Evolutionary conservation across 139 green algal species (phyloP), one percentile per base, ranked within the genome.

Genomic region (Bryopsis sp.): DNA sequence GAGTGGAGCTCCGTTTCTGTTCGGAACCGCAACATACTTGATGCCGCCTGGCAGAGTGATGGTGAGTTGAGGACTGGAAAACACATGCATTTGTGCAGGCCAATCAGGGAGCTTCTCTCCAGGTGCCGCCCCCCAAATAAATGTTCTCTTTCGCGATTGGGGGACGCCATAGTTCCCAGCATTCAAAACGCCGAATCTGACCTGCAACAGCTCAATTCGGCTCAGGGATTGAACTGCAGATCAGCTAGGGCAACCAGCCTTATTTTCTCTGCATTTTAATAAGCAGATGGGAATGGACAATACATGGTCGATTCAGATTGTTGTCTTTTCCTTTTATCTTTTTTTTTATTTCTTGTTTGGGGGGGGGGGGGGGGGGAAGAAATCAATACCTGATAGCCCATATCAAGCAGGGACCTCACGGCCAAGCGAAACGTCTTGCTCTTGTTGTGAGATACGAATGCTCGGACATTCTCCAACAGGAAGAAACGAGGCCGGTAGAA

Each of bases 401-500:
- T 95, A 34, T 96, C 93, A 61, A 97, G 81, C 58, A 98, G 82
- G 26, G 87, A 90, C 58, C 88, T 74, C 67, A 97, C 62, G 3
- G 88, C 92, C 34, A 98, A 82, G 39, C 92, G 77, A 81, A 98
- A 98, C 54, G 90, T 96, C 75, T 90, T 88, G 48, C 75, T 86
- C 75, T 94, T 94, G 83, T 96, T 97, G 83, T 97, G 90, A 57
- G 68, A 82, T 34, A 97, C 92, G 80, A 98, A 98, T 80, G 96
- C 96, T 67, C 92, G 83, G 61, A 98, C 92, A 72, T 98, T 98
- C 79, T 98, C 92, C 71, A 97, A 85, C 64, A 97, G 80, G 81
- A 96, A 97, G 79, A 90, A 97, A 61, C 86, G 80, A 1, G 92
- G 91, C 11, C 92, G 81, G 81, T 97, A 95, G 70, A 95, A 94